Percentiles rank a stretch among this genome's conserved stretches.
These are phyloP conservation scores for Achlya hypogyna DNA, from an alignment of 352 stramenopile species.

Conservation along the genomic window DNA sequence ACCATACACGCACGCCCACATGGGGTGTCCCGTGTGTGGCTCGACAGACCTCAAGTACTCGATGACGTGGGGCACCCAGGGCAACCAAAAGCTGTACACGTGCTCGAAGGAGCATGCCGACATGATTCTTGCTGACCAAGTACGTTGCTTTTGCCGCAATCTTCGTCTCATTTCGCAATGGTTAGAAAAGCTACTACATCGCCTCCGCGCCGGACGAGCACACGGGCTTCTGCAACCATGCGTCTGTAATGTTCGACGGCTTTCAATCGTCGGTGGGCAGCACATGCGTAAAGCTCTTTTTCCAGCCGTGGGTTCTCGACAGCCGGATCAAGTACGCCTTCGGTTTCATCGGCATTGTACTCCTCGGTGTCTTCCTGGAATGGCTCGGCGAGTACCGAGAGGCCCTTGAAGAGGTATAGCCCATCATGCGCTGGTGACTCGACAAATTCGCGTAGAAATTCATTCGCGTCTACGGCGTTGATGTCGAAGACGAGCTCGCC, in stretches of 20 bases:
- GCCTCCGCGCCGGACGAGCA: conserved; percentile 22
- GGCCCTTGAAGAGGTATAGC: conserved; percentile 21
- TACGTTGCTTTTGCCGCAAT: conserved; percentile 14
- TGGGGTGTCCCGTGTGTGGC: conserved; percentile 56
- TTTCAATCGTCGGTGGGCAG: conserved; percentile 64
- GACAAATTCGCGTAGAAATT: conserved; percentile 23
- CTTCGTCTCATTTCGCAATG: too few relatives aligned
- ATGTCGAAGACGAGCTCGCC: neutral
- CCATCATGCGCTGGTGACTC: neutral
- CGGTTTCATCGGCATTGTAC: conserved; percentile 57
- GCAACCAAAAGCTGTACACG: conserved; percentile 64
- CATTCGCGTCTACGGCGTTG: conserved; percentile 36
- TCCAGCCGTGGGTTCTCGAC: conserved; percentile 67
- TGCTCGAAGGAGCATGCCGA: conserved; percentile 54
- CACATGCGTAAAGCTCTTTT: conserved; percentile 64
- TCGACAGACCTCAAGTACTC: conserved; percentile 57
- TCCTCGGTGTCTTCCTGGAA: conserved; percentile 59
- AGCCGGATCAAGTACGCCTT: conserved; percentile 63
- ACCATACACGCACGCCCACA: conserved; percentile 53
- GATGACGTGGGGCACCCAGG: conserved; percentile 65
- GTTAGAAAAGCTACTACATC: conserved; percentile 29
- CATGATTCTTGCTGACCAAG: conserved; percentile 41
- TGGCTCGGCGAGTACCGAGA: conserved; percentile 51
- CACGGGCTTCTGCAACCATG: conserved; percentile 50
- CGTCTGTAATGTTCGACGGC: conserved; percentile 78